Evolutionary conservation across 1,139 yeast species (phyloP).

Genomic region (Candida sanyaensis): DNA sequence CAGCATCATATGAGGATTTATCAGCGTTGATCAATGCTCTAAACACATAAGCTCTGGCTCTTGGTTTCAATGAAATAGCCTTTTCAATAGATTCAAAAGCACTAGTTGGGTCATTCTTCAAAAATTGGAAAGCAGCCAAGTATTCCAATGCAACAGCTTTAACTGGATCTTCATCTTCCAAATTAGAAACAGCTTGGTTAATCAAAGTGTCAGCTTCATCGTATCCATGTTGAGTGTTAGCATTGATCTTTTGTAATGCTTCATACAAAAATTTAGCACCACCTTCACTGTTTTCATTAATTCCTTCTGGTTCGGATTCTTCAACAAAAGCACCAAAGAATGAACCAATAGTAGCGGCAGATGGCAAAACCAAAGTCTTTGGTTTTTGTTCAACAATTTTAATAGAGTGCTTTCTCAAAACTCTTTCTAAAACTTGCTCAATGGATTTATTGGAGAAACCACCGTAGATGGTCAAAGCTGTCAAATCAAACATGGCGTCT

Average conservation of each 20-base stretch:
- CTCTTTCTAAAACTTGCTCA: conserved; percentile 85
- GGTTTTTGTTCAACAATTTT: conserved; percentile 64
- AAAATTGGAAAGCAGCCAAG: conserved; percentile 78
- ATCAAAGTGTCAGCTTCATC: conserved; percentile 71
- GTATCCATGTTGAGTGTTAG: conserved; percentile 71
- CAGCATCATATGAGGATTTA: conserved; percentile 60
- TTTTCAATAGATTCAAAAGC: conserved; percentile 57
- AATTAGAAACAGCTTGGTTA: conserved; percentile 65
- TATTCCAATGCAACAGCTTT: conserved; percentile 78
- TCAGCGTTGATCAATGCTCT: conserved; percentile 88
- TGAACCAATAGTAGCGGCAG: conserved; percentile 81
- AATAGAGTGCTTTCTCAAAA: conserved; percentile 74
- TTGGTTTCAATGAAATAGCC: conserved; percentile 69
- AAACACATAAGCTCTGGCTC: conserved; percentile 81
- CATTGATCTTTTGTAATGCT: conserved; percentile 64
- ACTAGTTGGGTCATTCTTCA: conserved; percentile 73
- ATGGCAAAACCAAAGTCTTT: conserved; percentile 66
- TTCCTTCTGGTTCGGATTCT: conserved; percentile 49
- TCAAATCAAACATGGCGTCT: conserved; percentile 90
- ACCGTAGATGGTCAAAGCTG: conserved; percentile 77
- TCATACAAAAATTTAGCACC: conserved; percentile 66
- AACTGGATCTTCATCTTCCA: conserved; percentile 38
- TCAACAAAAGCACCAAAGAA: conserved; percentile 76
- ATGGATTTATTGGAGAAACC: conserved; percentile 78
- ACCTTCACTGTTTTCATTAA: conserved; percentile 48